Evolutionary conservation across 208 protist species (phyloP).

Genomic region (Porcisia deanei): DNA sequence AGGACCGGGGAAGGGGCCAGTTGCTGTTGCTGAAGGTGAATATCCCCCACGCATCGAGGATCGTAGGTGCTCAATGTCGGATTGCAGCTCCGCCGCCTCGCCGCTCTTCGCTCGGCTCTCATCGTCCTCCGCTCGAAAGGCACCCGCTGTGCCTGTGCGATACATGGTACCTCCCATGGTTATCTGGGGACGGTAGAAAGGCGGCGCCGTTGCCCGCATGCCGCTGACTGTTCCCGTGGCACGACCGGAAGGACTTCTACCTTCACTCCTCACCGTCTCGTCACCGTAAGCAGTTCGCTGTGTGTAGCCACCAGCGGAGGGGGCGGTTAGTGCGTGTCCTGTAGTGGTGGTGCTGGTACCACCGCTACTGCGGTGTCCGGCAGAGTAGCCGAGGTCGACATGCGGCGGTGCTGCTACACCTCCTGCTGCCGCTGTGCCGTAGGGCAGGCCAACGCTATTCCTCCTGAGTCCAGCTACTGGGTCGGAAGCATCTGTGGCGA

Average conservation of each 20-base stretch:
- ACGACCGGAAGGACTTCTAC: neutral
- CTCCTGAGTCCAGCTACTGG: neutral
- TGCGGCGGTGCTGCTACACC: slow-evolving; percentile 17
- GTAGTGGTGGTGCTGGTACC: neutral
- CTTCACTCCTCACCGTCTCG: neutral
- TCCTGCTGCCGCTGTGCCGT: neutral
- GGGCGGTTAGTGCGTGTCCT: neutral
- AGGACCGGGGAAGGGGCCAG: neutral
- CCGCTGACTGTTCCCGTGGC: neutral
- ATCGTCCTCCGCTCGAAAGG: neutral
- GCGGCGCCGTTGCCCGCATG: slow-evolving; percentile 12
- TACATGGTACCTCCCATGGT: neutral
- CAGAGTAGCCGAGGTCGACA: slow-evolving; percentile 22
- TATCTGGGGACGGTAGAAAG: slow-evolving; percentile 13
- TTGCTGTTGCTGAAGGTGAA: slow-evolving; percentile 1
- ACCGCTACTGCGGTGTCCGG: neutral
- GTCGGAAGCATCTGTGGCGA: neutral
- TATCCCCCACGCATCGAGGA: slow-evolving; percentile 16
- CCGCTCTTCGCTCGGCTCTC: neutral
- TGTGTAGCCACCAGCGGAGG: neutral
- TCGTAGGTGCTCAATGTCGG: slow-evolving; percentile 6
- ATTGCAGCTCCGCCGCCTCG: neutral
- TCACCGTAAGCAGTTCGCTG: neutral
- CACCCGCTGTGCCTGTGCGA: neutral
- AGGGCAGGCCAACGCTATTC: neutral